These are phyloP conservation scores for Backusella tuberculispora DNA, from an alignment of 192 early-diverging fungal species.

Conservation along the genomic window DNA sequence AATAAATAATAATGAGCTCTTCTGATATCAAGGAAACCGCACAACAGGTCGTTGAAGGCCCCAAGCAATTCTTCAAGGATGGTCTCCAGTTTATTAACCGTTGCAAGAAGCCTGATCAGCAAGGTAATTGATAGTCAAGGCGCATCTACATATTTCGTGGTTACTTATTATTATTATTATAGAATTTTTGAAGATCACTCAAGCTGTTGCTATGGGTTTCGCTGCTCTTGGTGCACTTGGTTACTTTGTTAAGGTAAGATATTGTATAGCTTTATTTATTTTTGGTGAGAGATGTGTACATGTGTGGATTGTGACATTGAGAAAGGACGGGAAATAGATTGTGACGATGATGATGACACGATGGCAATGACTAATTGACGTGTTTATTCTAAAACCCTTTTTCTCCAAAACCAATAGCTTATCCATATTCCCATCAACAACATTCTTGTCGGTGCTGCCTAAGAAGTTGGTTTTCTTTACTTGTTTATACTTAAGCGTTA, in stretches of 20 bases:
- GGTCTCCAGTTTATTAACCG: slow-evolving; percentile 89
- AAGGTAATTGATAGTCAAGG: slow-evolving; percentile 57
- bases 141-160: not conserved
- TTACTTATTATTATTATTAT: not conserved
- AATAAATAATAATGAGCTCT: slow-evolving; percentile 33
- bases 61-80: slow-evolving; percentile 92
- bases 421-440: slow-evolving; percentile 99
- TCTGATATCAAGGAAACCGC: slow-evolving; percentile 48
- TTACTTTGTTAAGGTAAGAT: slow-evolving; percentile 86
- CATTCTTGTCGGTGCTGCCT: slow-evolving; percentile 84
- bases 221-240: slow-evolving; percentile 96
- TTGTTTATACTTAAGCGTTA: not conserved
- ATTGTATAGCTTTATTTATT: not conserved
- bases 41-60: slow-evolving; percentile 77
- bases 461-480: slow-evolving; percentile 21
- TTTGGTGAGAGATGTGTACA: not conserved
- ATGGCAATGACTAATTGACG: not conserved
- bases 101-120: slow-evolving; percentile 96
- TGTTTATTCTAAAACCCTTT: not conserved
- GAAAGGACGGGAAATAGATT: not conserved
- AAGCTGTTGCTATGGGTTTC: slow-evolving; percentile 94
- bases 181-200: slow-evolving; percentile 96
- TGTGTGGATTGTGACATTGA: not conserved
- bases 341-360: not conserved
- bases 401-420: slow-evolving; percentile 48